These are phyloP conservation scores for Ormosia emarginata DNA, from an alignment of 306 rosid genomes.

Conservation along the genomic window DNA sequence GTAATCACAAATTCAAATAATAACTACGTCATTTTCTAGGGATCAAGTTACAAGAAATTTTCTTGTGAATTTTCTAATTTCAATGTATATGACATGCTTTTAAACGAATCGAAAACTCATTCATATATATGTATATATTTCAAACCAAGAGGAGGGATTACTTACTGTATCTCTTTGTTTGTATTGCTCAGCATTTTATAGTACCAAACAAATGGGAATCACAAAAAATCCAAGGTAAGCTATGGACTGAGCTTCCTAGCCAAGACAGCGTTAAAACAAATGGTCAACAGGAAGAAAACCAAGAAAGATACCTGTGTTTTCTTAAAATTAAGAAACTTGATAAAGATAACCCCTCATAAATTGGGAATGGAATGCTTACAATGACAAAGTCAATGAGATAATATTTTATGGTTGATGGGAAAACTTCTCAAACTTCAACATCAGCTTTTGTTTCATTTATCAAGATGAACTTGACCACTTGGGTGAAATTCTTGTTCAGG, in stretches of 20 bases:
- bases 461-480: neutral
- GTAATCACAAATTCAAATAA: too few relatives aligned
- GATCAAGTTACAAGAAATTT: too few relatives aligned
- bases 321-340: too few relatives aligned
- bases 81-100: too few relatives aligned
- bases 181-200: too few relatives aligned
- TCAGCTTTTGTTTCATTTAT: neutral
- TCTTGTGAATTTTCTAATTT: too few relatives aligned
- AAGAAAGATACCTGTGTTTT: neutral
- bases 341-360: neutral
- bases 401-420: neutral
- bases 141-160: neutral
- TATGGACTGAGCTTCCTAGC: neutral
- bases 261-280: neutral
- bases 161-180: too few relatives aligned
- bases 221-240: neutral
- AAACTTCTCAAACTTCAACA: neutral
- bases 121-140: neutral
- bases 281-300: neutral
- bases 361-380: neutral
- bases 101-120: too few relatives aligned
- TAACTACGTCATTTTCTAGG: too few relatives aligned
- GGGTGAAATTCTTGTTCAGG: too few relatives aligned
- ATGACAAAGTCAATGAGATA: slow-evolving; percentile 5
- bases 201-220: neutral